Evolutionary conservation across 345 rosid genomes (phyloP), one percentile per base, ranked within the genome.

Genomic region (Rubroshorea leprosula): DNA sequence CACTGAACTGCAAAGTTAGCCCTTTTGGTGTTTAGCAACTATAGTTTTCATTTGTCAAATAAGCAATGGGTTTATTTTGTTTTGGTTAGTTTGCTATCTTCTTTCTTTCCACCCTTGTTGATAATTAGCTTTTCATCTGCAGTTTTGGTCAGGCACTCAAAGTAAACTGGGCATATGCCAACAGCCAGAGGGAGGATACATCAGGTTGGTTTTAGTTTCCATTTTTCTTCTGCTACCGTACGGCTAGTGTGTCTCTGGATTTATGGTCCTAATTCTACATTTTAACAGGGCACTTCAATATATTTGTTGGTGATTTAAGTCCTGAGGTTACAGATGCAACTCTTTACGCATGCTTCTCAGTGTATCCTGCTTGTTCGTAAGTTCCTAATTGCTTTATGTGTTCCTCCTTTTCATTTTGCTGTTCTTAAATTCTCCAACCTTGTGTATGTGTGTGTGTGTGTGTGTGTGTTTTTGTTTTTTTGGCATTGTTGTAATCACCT

Each of bases 241-340:
- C 62, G 12, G 21, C 57, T 18, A 14, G 22, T 45, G 21, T 56
- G 26, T 35, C 1, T 6, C 16, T 24, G 38, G 15, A 29, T 23
- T 10, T 17, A 13, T 15, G 27, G 18, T 16, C 20, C 9, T 38
- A 4, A 19, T n/a, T 22, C 14, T 14, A 7, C 3, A 11, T 23
- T 49, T 13, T n/a, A 53, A 43, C 61, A 72, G 76, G 76, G 8
- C 72, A 72, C 45, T 68, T 45, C 22, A 61, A 67, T 60, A 60
- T 72, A 24, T 72, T 72, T 64, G 72, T 72, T 29, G 76, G 76
- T 47, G 76, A 72, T 47, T 63, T 72, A 44, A 72, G 76, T 51
- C 76, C 76, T 7, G 76, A 68, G 60, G 69, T 72, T 72, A 72
- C 76, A 0, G 76, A 72, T 59, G 76, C 76, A 26, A 63, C 76